These are phyloP conservation scores for Gloeopeniophorella convolvens DNA, from an alignment of 768 basidiomycete species.

Conservation along the genomic window DNA sequence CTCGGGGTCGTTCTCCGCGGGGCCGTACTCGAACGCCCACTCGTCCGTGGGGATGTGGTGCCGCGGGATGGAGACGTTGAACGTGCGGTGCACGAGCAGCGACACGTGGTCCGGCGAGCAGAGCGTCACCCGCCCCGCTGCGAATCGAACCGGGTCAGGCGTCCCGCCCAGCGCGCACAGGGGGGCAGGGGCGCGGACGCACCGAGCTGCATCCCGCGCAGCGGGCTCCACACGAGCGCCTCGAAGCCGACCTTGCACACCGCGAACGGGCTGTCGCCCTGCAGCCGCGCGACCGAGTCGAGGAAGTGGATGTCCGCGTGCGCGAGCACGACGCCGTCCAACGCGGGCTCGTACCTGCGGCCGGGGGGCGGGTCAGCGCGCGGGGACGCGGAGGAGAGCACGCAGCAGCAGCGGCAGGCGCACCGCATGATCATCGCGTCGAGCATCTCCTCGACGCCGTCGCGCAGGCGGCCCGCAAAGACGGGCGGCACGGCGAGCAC, in stretches of 20 bases:
- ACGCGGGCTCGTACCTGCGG: slow-evolving; percentile 79
- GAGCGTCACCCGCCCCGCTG: slow-evolving; percentile 85
- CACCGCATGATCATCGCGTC: slow-evolving; percentile 96
- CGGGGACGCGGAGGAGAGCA: background rate
- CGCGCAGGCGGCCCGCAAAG: slow-evolving; percentile 64
- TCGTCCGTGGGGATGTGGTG: slow-evolving; percentile 77
- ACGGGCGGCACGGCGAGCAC: slow-evolving; percentile 74
- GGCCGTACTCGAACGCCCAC: slow-evolving; percentile 84
- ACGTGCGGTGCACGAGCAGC: slow-evolving; percentile 82
- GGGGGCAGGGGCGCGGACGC: slow-evolving; percentile 24
- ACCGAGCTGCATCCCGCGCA: slow-evolving; percentile 76
- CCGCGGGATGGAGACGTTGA: slow-evolving; percentile 92
- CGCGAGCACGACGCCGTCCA: slow-evolving; percentile 80
- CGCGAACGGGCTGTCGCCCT: slow-evolving; percentile 80
- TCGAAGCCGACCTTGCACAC: slow-evolving; percentile 72
- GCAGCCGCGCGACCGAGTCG: slow-evolving; percentile 56
- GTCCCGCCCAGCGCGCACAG: no score
- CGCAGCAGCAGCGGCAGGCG: slow-evolving; percentile 21
- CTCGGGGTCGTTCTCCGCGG: slow-evolving; percentile 75
- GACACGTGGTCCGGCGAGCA: slow-evolving; percentile 92
- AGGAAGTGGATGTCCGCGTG: slow-evolving; percentile 75
- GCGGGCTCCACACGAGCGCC: slow-evolving; percentile 85
- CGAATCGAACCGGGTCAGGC: no score
- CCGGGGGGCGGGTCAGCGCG: slow-evolving; percentile 4
- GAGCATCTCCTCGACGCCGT: slow-evolving; percentile 81